Conservation (phyloP, 805 yeast species). For the Candida ipomoeae region DNA sequence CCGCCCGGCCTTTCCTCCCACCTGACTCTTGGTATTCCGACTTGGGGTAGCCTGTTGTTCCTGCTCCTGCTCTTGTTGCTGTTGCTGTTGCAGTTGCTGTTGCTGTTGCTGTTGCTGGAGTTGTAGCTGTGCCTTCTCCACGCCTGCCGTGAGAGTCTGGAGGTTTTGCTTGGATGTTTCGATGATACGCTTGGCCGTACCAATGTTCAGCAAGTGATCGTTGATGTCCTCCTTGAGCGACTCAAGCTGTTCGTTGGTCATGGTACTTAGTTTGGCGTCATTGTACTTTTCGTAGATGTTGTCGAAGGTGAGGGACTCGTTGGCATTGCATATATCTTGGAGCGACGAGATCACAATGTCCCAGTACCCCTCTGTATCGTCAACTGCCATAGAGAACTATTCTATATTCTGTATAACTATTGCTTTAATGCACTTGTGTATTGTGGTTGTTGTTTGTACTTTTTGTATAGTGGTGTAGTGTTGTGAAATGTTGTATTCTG, state of each 20-base stretch:
- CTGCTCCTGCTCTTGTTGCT: slow-evolving; percentile 1
- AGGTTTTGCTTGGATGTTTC: slow-evolving; percentile 45
- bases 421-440: neutral
- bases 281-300: slow-evolving; percentile 26
- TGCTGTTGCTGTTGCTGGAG: slow-evolving; percentile 10
- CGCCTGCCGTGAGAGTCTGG: slow-evolving; percentile 37
- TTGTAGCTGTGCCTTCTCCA: slow-evolving; percentile 13
- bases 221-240: slow-evolving; percentile 37
- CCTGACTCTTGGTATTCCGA: slow-evolving; percentile 8
- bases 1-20: slow-evolving; percentile 13
- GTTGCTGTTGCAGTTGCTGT: neutral
- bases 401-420: neutral
- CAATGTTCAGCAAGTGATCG: slow-evolving; percentile 56
- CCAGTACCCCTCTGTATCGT: slow-evolving; percentile 59
- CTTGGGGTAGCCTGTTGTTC: slow-evolving; percentile 7
- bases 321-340: slow-evolving; percentile 63
- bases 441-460: neutral
- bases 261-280: slow-evolving; percentile 23
- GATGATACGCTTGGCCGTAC: slow-evolving; percentile 41
- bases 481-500: too few species aligned
- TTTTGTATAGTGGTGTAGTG: too few species aligned
- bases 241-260: slow-evolving; percentile 37
- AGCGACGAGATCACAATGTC: slow-evolving; percentile 60
- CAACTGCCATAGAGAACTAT: slow-evolving; percentile 10
- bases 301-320: slow-evolving; percentile 53